Conservation (phyloP, 2,329 filamentous ascomycete species). For the Fusarium agapanthi region DNA sequence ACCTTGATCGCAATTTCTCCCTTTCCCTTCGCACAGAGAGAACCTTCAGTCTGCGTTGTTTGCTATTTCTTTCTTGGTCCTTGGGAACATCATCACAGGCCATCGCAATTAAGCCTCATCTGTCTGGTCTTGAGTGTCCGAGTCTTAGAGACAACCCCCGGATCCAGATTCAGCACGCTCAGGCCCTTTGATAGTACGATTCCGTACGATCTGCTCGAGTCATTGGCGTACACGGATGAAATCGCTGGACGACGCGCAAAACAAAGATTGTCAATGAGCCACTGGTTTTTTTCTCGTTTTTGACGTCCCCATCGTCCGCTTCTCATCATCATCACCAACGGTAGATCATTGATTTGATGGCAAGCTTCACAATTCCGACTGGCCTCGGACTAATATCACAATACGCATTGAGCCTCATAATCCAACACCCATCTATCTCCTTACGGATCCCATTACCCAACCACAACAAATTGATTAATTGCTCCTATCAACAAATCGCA, state of each 20-base stretch:
- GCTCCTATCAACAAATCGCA: not conserved
- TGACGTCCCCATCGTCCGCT: not conserved
- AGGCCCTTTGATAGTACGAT: slow-evolving; percentile 1
- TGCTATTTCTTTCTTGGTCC: not conserved
- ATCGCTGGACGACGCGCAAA: slow-evolving; percentile 1
- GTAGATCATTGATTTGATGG: not conserved
- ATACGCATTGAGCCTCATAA: not conserved
- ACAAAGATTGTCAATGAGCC: not conserved
- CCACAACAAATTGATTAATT: not conserved
- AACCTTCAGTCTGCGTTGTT: not conserved
- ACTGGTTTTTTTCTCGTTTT: not conserved
- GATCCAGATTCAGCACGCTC: slow-evolving; percentile 4
- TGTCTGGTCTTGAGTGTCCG: not conserved
- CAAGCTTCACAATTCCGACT: slow-evolving; percentile 1
- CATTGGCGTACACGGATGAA: slow-evolving; percentile 17
- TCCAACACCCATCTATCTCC: not conserved
- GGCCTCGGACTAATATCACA: slow-evolving; percentile 9
- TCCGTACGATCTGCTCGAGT: slow-evolving; percentile 5
- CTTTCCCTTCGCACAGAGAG: not conserved
- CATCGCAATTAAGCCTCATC: not conserved
- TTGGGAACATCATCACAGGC: not conserved
- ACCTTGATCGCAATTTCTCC: slow-evolving; percentile 28
- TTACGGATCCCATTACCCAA: not conserved
- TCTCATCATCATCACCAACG: not conserved
- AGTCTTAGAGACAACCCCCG: not conserved